Base-by-base conservation (phyloP, 1,139 yeast species). In the Geotrichum bryndzae region DNA sequence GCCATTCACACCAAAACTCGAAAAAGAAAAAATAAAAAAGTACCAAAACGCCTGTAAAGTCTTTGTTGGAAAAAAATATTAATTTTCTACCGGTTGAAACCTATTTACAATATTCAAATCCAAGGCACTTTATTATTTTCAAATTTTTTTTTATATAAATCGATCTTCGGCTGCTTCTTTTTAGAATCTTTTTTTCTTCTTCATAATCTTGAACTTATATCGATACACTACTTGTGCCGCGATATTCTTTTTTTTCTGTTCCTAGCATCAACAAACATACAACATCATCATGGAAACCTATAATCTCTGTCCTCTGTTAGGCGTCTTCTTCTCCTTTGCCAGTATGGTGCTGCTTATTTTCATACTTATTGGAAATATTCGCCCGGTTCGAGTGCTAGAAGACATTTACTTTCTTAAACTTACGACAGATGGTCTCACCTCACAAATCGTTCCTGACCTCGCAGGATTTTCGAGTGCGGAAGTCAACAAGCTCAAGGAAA, bases 301-400 rank as follows among this genome's bases (percentile, higher is more conserved):
- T 41, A 41, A 23, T n/a, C 18, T 41, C 18, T 41, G 48, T 8
- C 48, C 48, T 3, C 48, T 41, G 48, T 4, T 58, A 50, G 56
- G 58, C 18, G 52, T 51, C 2, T 54, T 59, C 53, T 56, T 59
- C 23, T 59, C 61, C 8, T 45, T 59, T 45, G 61, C 61, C 25
- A 35, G 53, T 18, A 22, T 56, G 3, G 56, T 35, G 31, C 61
- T 59, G 11, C 33, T 56, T 11, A 15, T 59, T 2, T 56, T 55
- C 46, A 50, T 53, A 8, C 51, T 59, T 13, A 59, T 59, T 22
- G 61, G 61, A 11, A 55, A 53, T 51, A 46, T 52, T n/a, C n/a
- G 51, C n/a, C 53, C 58, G 1, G 22, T 22, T 10, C 23, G 50
- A 2, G 54, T 56, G 5, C 56, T 59, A n/a, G 46, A 51, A 51